Conservation (phyloP, 805 yeast species). For the Candida schatavii region DNA sequence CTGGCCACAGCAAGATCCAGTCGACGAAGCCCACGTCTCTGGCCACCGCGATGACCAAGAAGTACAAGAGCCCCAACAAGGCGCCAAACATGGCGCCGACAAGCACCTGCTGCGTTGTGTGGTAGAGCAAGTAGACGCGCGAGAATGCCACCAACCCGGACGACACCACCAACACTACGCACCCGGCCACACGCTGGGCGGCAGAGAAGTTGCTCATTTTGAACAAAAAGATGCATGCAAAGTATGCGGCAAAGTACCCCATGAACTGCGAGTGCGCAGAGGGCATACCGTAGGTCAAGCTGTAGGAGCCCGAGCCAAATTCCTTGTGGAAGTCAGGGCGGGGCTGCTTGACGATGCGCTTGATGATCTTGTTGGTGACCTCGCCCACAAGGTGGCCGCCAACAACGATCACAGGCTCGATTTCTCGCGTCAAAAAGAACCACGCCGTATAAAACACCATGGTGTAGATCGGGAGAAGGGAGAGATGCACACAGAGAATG, state of each 20-base stretch:
- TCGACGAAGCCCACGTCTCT: constrained; percentile 69
- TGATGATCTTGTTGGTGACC: constrained; percentile 63
- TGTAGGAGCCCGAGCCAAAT: constrained; percentile 40
- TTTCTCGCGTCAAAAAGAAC: constrained; percentile 78
- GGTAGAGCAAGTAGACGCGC: constrained; percentile 77
- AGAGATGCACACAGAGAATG: constrained; percentile 61
- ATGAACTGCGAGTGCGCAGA: constrained; percentile 95
- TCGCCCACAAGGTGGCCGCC: constrained; percentile 86
- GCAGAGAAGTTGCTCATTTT: constrained; percentile 34
- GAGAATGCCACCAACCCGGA: constrained; percentile 57
- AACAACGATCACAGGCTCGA: constrained; percentile 79
- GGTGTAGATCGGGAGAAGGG: constrained; percentile 77
- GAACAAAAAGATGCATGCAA: constrained; percentile 42
- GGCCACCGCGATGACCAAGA: constrained; percentile 46
- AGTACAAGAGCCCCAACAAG: constrained; percentile 57
- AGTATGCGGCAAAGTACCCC: constrained; percentile 74
- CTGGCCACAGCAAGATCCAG: constrained; percentile 59
- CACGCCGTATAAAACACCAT: constrained; percentile 79
- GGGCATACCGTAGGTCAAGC: constrained; percentile 90
- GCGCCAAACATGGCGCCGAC: constrained; percentile 71
- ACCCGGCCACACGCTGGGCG: constrained; percentile 25
- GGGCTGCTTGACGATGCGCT: constrained; percentile 61
- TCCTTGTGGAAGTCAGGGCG: constrained; percentile 62
- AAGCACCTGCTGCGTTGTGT: constrained; percentile 65
- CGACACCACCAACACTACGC: constrained; percentile 21